Conservation (phyloP, 805 yeast genomes). For the Maudiozyma saulgeensis region DNA sequence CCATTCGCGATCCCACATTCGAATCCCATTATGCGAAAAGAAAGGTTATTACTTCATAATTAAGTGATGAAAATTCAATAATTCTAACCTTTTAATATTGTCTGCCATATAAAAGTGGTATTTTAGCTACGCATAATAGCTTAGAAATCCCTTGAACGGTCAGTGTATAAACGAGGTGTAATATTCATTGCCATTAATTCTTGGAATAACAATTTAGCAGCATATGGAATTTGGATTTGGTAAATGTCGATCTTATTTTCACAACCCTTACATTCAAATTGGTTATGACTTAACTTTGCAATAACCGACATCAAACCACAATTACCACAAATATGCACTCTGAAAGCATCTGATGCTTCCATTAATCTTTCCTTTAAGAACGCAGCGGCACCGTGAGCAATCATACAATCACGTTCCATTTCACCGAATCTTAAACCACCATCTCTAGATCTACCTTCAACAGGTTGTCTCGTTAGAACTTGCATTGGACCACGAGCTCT, state of each 20-base stretch:
- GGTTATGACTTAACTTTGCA: constrained; percentile 94
- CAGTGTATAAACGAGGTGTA: constrained; percentile 94
- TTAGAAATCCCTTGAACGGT: constrained; percentile 45
- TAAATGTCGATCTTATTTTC: constrained; percentile 96
- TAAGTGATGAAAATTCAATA: too few relatives aligned
- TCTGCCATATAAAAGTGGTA: too few relatives aligned
- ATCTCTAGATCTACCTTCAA: constrained; percentile 97
- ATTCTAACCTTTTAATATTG: too few relatives aligned
- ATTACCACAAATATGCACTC: constrained; percentile 96
- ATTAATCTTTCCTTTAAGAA: constrained; percentile 93
- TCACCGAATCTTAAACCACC: constrained; percentile 99
- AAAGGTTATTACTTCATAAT: too few relatives aligned
- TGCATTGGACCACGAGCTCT: constrained; percentile 99
- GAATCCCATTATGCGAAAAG: too few relatives aligned
- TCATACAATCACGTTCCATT: constrained; percentile 99
- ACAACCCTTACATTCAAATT: constrained; percentile 97
- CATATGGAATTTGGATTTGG: constrained; percentile 96
- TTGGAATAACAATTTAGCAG: constrained; percentile 95
- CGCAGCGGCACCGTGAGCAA: constrained; percentile 99
- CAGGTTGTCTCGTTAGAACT: constrained; percentile 95
- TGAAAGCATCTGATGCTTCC: constrained; percentile 98
- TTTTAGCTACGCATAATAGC: neutral
- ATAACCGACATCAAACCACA: constrained; percentile 98
- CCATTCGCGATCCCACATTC: too few relatives aligned
- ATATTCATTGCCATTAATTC: constrained; percentile 99